Percentiles rank a stretch among this genome's conserved stretches.
These are phyloP conservation scores for Candida labiduridarum DNA, from an alignment of 1,139 yeast species.

Conservation along the genomic window DNA sequence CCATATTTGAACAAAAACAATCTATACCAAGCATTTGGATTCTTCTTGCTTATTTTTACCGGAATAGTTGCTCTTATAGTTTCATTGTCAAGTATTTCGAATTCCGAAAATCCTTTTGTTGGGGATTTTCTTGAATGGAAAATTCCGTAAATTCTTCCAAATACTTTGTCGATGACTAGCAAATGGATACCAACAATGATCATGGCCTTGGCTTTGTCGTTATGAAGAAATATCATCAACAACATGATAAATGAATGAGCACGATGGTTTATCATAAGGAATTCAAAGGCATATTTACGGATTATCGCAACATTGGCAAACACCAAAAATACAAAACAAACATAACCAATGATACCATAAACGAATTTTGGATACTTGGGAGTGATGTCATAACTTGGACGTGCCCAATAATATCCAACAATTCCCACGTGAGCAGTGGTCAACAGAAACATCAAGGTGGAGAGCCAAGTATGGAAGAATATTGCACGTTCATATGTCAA, in stretches of 20 bases:
- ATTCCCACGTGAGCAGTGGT: conserved; percentile 38
- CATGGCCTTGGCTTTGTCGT: conserved; percentile 33
- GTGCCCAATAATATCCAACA: conserved; percentile 41
- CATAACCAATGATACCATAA: conserved; percentile 52
- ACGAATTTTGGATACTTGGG: conserved; percentile 44
- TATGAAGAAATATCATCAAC: conserved; percentile 47
- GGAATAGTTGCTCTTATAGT: conserved; percentile 45
- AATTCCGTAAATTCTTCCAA: conserved; percentile 30
- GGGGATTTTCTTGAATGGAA: conserved; percentile 41
- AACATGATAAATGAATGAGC: conserved; percentile 46
- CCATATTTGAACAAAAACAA: conserved; percentile 38
- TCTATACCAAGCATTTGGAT: conserved; percentile 31
- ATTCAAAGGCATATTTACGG: conserved; percentile 45
- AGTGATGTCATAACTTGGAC: conserved; percentile 36
- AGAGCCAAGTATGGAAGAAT: conserved; percentile 48
- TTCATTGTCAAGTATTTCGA: conserved; percentile 43
- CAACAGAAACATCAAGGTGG: conserved; percentile 41
- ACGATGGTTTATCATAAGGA: conserved; percentile 48
- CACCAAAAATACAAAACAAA: conserved; percentile 37
- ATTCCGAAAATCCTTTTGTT: conserved; percentile 40
- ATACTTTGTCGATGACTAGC: conserved; percentile 47
- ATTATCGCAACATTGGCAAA: conserved; percentile 41
- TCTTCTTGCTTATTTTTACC: conserved; percentile 23
- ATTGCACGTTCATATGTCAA: conserved; percentile 42
- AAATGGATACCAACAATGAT: conserved; percentile 47